phyloP scores from a whole-genome alignment of 108 stramenopile species.

The Pseudonitzschia delicatissima region DNA sequence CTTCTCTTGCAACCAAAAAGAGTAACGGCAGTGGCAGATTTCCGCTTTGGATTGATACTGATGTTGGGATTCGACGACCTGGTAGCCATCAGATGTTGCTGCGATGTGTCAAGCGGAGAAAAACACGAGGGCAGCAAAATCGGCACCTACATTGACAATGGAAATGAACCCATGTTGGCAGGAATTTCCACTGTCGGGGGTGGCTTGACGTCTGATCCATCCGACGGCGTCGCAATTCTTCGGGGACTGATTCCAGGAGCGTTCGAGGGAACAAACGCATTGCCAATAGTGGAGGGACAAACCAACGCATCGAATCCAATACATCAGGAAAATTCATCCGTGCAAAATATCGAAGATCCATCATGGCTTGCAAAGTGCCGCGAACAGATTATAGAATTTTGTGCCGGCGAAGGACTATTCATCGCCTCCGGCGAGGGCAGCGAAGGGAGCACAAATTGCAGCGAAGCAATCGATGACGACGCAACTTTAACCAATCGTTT shows the following conservation, averaged over 20 bases:
- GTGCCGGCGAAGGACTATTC: not conserved
- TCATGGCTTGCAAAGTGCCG: not conserved
- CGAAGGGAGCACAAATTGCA: too few relatives aligned
- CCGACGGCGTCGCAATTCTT: not conserved
- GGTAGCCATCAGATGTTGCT: constrained; percentile 2
- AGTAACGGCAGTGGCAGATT: too few relatives aligned
- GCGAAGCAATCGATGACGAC: not conserved
- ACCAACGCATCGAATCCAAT: not conserved
- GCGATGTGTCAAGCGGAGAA: not conserved
- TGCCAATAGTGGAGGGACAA: not conserved
- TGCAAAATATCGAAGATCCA: not conserved
- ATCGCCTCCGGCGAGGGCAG: too few relatives aligned
- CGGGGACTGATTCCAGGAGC: not conserved
- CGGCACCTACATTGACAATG: not conserved
- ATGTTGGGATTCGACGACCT: constrained; percentile 7
- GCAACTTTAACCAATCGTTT: not conserved
- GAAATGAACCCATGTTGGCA: not conserved
- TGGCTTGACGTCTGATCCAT: not conserved
- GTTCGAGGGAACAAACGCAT: not conserved
- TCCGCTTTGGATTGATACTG: constrained; percentile 8
- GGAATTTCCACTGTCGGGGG: not conserved
- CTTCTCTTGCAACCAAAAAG: too few relatives aligned
- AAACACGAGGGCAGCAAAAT: not conserved
- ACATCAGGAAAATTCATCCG: too few relatives aligned
- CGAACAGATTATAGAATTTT: not conserved